Base-by-base conservation (phyloP, 371 early-diverging fungal genomes). In the Mucor lusitanicus region DNA sequence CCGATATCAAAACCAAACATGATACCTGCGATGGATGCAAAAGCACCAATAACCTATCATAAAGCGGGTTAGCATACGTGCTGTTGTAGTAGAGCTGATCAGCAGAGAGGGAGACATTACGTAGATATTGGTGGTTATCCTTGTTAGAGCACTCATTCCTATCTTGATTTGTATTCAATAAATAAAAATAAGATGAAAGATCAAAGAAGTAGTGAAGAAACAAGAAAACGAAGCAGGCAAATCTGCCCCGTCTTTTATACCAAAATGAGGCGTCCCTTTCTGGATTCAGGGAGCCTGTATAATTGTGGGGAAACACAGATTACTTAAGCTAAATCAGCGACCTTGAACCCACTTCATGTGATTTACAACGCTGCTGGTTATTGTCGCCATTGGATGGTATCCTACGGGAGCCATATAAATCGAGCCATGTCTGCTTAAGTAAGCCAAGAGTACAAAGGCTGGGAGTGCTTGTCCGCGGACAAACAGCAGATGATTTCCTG, bases 1-100 rank as follows among this genome's bases (percentile, higher is more conserved):
- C 85, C 84, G 67, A 87, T 87, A 71, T 87, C 87, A 62, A 85
- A 87, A 62, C 87, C 87, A 69, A 87, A 87, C 78, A 85, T 80
- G 69, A 87, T 84, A 64, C 87, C 87, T 28, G 82, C 87, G 68
- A 85, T 82, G 65, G 85, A 81, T 39, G 85, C 83, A 75, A 87
- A 87, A 1, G 69, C 77, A 62, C 85, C 84, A 67, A 85, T 73
- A 50, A 75, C 65, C 83, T 85, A 82, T 8, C 3, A 19, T 58
- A 7, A 19, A 54, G 46, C 40, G 40, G 19, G 28, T 59, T 12
- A 50, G 39, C n/a, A 30, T 53, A 9, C 30, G 2, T 30, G n/a
- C n/a, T 33, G 33, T 33, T 33, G 33, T 8, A 33, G 33, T 30
- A 30, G n/a, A 30, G 30, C 7, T 7, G 33, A 33, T 33, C 3